A percentile compares a stretch with the other conserved stretches of the same genome.
Conservation (phyloP, 129 eudicot genomes). For the Helianthus tuberosus region DNA sequence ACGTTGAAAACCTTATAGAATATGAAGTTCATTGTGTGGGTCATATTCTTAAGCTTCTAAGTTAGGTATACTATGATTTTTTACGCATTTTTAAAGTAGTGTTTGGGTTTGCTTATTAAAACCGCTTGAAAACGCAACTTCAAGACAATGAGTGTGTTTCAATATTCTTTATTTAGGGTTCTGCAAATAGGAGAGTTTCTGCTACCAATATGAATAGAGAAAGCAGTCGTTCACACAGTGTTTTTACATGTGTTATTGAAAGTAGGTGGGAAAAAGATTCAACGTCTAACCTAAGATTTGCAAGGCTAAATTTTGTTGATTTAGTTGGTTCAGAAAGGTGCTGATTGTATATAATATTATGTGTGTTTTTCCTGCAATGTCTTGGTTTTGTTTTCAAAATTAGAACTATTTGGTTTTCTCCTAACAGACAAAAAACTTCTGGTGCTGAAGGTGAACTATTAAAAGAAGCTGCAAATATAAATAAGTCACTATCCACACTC, state of each 20-base stretch:
- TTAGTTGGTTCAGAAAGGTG: slow-evolving; percentile 98
- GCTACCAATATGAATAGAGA: slow-evolving; percentile 94
- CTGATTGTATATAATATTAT: background rate
- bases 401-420: slow-evolving; percentile 7
- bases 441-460: slow-evolving; percentile 98
- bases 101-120: background rate
- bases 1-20: slow-evolving; percentile 88
- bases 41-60: slow-evolving; percentile 77
- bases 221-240: slow-evolving; percentile 98
- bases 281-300: slow-evolving; percentile 64
- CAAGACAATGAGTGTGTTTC: background rate
- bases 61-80: slow-evolving; percentile 50
- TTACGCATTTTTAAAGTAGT: background rate
- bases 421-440: slow-evolving; percentile 77
- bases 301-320: slow-evolving; percentile 92
- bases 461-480: slow-evolving; percentile 91
- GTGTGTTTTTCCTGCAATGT: background rate
- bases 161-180: slow-evolving; percentile 48
- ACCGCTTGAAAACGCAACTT: background rate
- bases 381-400: background rate
- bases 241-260: slow-evolving; percentile 89
- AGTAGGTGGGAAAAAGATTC: slow-evolving; percentile 91
- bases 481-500: slow-evolving; percentile 82
- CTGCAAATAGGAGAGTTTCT: slow-evolving; percentile 86
- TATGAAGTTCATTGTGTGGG: slow-evolving; percentile 77